Conservation (phyloP, 148 eudicot genomes). For the Cornus controversa region DNA sequence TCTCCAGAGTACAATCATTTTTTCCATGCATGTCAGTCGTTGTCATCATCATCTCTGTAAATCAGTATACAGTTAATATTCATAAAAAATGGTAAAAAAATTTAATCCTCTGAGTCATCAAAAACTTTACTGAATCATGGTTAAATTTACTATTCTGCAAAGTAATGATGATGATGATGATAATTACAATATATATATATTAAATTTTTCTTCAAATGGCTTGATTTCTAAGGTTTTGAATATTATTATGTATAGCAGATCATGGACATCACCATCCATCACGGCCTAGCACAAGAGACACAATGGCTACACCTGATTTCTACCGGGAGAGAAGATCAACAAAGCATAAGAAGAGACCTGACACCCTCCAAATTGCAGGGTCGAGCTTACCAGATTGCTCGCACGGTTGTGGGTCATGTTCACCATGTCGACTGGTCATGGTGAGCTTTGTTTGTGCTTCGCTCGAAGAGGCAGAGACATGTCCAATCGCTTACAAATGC, state of each 20-base stretch:
- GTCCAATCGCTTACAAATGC: slow-evolving; percentile 80
- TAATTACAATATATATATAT: too few species aligned
- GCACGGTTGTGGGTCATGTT: slow-evolving; percentile 71
- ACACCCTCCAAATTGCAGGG: slow-evolving; percentile 56
- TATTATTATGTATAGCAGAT: slow-evolving; percentile 4
- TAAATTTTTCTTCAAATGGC: too few species aligned
- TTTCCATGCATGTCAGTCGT: too few species aligned
- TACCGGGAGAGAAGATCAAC: slow-evolving; percentile 3
- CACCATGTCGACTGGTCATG: slow-evolving; percentile 74
- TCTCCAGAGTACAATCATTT: too few species aligned
- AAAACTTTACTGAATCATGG: too few species aligned
- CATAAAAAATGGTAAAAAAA: too few species aligned
- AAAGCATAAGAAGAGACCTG: slow-evolving; percentile 22
- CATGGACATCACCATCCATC: slow-evolving; percentile 24
- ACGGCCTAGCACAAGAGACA: not conserved
- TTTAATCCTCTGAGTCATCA: too few species aligned
- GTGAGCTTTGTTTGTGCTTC: slow-evolving; percentile 72
- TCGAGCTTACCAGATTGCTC: slow-evolving; percentile 73
- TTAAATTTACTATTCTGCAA: too few species aligned
- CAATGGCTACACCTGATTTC: not conserved
- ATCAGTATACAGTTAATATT: too few species aligned
- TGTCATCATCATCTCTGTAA: too few species aligned
- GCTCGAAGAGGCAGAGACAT: slow-evolving; percentile 64
- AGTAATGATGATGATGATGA: too few species aligned
- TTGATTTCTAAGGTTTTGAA: not conserved